Conservation (phyloP, 768 basidiomycete genomes). For the Mycena venus region DNA sequence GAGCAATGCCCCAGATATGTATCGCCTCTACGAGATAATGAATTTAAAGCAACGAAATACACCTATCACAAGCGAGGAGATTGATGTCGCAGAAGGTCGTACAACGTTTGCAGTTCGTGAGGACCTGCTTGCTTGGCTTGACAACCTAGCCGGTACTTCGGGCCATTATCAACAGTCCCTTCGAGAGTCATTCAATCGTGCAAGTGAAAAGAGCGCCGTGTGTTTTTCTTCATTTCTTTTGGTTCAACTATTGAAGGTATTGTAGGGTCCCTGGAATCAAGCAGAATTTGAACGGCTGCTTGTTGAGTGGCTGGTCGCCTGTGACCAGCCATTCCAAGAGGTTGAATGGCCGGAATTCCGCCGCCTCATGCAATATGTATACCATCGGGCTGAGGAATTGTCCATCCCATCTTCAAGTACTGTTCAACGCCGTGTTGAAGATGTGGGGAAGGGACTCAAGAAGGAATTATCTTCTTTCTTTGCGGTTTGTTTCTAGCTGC, state of each 20-base stretch:
- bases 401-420: constrained; percentile 3
- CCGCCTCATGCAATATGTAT: constrained; percentile 4
- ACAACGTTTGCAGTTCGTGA: neutral
- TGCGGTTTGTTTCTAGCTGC: neutral
- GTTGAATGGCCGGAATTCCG: constrained; percentile 8
- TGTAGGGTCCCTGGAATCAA: constrained; percentile 9
- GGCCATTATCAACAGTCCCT: neutral
- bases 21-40: neutral
- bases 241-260: too few species aligned
- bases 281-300: constrained; percentile 3
- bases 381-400: neutral
- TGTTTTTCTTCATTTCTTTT: neutral
- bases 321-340: constrained; percentile 21
- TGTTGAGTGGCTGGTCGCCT: constrained; percentile 7
- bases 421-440: neutral
- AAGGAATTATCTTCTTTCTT: constrained; percentile 1
- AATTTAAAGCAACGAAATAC: neutral
- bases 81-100: neutral
- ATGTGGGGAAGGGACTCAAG: neutral
- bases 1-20: neutral
- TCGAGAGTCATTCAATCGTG: neutral
- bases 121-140: neutral
- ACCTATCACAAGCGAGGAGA: neutral
- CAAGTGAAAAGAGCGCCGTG: neutral
- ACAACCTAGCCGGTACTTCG: neutral